Evolutionary conservation across 768 basidiomycete genomes (phyloP), one percentile per base, ranked within the genome.

Genomic region (Termitomyces titanicus): DNA sequence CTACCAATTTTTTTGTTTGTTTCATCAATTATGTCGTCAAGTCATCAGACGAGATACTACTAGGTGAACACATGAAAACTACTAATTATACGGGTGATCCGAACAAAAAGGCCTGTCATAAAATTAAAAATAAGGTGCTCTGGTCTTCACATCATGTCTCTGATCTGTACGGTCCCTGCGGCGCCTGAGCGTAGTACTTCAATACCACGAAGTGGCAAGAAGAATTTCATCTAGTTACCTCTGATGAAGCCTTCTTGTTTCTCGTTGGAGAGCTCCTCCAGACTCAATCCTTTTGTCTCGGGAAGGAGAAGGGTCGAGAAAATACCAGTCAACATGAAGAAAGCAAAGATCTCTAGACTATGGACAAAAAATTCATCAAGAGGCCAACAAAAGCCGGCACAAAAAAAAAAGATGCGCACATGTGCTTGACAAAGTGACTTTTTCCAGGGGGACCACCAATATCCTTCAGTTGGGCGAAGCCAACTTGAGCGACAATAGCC

Each of bases 281-380:
- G 76, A 4, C 79, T 66, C 68, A 62, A 72, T 39, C 74, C 72
- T 69, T 82, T 93, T 42, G 92, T 92, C 72, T 94, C 92, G 29
- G 88, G 88, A 10, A 94, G 66, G 15, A 93, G 79, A 15, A 92
- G 72, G 0, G 91, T 92, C 10, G 92, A 90, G 74, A 85, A 80
- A 55, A 93, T 77, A 40, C 91, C 91, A 2, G 88, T 91, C 51
- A 92, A 68, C 90, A 92, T 93, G 77, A 92, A 92, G 53, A 89
- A 72, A 13, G 89, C 89, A 58, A 92, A 89, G 51, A 93, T 82
- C 70, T 92, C 80, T 46, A 92, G 73, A 61, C 85, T 87, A 51
- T 20, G 3, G 40, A 47, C 12, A 29, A 29, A 29, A 62, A 6
- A 62, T 56, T 11, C 27, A 44, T 46, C 22, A 13, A 56, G 33